These are phyloP conservation scores for Sequoiadendron giganteum DNA, from an alignment of 75 land plant species.

Conservation along the genomic window DNA sequence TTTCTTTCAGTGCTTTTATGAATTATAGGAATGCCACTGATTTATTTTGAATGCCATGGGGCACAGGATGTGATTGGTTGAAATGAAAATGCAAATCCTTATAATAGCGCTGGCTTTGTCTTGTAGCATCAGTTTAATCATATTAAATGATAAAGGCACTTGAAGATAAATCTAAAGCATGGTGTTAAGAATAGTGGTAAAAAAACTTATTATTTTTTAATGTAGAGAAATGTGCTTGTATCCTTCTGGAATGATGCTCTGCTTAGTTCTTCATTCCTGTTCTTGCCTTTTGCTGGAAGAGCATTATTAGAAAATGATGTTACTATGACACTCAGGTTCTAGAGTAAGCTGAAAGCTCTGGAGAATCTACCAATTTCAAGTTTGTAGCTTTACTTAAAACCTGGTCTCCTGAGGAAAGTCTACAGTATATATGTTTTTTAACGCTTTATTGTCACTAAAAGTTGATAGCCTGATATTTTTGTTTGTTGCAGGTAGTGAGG, in stretches of 20 bases:
- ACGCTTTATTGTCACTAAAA: background rate
- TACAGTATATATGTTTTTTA: background rate
- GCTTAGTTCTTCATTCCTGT: background rate
- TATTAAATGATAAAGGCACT: background rate
- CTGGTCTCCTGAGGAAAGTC: background rate
- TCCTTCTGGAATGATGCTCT: background rate
- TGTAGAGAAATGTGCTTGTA: background rate
- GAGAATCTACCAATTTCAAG: background rate
- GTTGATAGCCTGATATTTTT: background rate
- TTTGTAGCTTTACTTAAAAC: conserved; percentile 1
- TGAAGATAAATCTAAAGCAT: background rate
- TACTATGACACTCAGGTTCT: background rate
- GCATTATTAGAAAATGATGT: background rate
- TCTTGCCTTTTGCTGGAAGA: background rate
- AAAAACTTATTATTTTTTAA: background rate
- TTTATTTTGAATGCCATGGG: background rate
- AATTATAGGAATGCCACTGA: background rate
- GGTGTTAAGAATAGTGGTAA: background rate
- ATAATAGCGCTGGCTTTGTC: background rate
- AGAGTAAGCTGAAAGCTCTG: background rate
- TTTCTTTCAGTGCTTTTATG: background rate
- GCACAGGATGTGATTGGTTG: background rate
- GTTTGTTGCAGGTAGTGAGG: conserved; percentile 74
- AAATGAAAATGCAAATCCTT: background rate
- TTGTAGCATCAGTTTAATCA: background rate